Base-by-base conservation (phyloP, 2,329 filamentous ascomycete species). In the Xylariaceae sp. region DNA sequence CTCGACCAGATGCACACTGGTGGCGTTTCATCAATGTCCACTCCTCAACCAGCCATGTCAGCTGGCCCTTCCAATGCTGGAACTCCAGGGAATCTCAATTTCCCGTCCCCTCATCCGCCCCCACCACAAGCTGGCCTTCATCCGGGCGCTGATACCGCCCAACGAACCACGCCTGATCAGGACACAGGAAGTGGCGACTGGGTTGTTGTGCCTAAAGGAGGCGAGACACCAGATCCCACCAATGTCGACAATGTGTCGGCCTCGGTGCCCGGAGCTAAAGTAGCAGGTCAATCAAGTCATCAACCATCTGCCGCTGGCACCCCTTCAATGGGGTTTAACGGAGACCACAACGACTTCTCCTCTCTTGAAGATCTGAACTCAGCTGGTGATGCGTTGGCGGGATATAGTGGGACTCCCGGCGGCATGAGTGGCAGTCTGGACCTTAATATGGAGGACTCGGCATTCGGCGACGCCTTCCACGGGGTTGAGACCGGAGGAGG, bases 401-500 rank as follows among this genome's bases (percentile, higher is more conserved):
- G 79, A 32, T 88, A 85, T 43, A 53, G 55, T 59, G 81, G 79
- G 34, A 77, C 77, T 14, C 76, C 79, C 12, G 72, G 69, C 4
- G 74, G 72, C 22, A 64, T 79, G 4, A 77, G 71, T 19, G 77
- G 80, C 34, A 79, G 76, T 7, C 64, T 79, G n/a, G 76, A 78
- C 61, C 64, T 83, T 41, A 74, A 77, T 55, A 77, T 83, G 69
- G 85, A 84, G 52, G 85, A 90, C 59, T 88, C 84, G 27, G 88
- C 86, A 1, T 93, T 93, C 68, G 88, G 86, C 3, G 86, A 93
- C 56, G 88, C 88, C 1, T 88, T 92, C 66, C 86, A 90, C 56
- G 80, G 77, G 4, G 76, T 82, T 11, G 75, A 72, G 17, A 57
- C 56, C 16, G 53, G 59, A 16, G 53, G 57, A n/a, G 55, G 52